phyloP scores from a whole-genome alignment of 2,329 filamentous ascomycete species.

The Curvularia verruculosa region DNA sequence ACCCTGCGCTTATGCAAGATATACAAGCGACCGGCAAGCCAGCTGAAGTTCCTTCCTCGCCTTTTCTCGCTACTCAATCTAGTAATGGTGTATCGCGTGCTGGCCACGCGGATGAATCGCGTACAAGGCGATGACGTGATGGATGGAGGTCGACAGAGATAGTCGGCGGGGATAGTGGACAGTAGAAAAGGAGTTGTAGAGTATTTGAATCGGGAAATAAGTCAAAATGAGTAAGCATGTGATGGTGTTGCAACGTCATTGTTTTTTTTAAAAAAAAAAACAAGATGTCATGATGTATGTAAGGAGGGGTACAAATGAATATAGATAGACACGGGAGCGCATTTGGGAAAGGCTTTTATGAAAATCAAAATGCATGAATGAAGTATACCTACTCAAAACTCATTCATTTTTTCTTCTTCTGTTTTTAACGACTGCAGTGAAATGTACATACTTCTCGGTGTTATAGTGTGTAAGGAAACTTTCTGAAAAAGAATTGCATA shows the following conservation, averaged over 20 bases:
- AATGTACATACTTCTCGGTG: too few species aligned
- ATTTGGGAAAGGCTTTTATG: too few species aligned
- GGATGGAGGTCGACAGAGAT: constrained; percentile 12
- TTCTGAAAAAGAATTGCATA: too few species aligned
- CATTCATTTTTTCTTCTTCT: background rate
- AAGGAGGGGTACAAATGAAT: background rate
- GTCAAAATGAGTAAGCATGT: constrained; percentile 1
- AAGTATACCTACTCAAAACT: too few species aligned
- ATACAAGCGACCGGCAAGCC: constrained; percentile 25
- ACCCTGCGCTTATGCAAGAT: constrained; percentile 65
- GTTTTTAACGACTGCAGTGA: too few species aligned
- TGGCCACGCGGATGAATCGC: constrained; percentile 16
- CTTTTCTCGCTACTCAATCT: constrained; percentile 39
- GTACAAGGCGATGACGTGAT: constrained; percentile 10
- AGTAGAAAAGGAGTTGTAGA: constrained; percentile 33
- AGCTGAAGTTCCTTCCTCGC: constrained; percentile 43
- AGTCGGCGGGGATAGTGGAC: too few species aligned
- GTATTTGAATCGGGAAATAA: constrained; percentile 24
- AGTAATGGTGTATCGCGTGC: constrained; percentile 15
- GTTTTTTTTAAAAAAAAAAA: too few species aligned
- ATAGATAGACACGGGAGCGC: background rate
- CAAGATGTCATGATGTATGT: background rate
- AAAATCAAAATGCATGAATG: too few species aligned
- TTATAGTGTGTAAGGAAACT: too few species aligned
- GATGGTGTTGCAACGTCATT: background rate